Percentiles rank a stretch among this genome's conserved stretches.
Evolutionary conservation across 1,284 basidiomycete genomes (phyloP).

Genomic region (Ceraceosorus guamensis): DNA sequence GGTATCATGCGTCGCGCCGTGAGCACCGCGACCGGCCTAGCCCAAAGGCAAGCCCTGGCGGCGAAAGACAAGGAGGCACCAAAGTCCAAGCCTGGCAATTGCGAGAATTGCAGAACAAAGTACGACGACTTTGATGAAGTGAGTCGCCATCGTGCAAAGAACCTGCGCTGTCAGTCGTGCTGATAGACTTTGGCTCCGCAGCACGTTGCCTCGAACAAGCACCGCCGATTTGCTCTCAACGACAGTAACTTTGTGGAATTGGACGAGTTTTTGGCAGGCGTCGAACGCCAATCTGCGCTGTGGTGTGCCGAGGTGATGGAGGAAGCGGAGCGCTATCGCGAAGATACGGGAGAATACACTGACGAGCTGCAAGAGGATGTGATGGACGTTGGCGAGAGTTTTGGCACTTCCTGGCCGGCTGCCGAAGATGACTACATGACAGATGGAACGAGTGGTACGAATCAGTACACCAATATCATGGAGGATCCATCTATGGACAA

Average conservation of each 20-base stretch:
- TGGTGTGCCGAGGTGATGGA: not conserved
- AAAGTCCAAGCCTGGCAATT: slow-evolving; percentile 81
- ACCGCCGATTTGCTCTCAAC: slow-evolving; percentile 77
- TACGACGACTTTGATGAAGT: slow-evolving; percentile 72
- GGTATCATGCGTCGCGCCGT: slow-evolving; percentile 14
- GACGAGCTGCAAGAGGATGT: not conserved
- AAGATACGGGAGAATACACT: not conserved
- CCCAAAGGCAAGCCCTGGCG: not conserved
- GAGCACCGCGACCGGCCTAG: slow-evolving; percentile 13
- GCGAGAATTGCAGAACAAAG: slow-evolving; percentile 87
- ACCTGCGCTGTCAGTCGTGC: too few species aligned
- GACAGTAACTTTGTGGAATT: slow-evolving; percentile 73
- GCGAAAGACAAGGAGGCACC: slow-evolving; percentile 51
- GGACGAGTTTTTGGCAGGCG: slow-evolving; percentile 68
- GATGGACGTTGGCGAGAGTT: not conserved
- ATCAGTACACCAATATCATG: not conserved
- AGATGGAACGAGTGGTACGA: not conserved
- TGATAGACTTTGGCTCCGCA: slow-evolving; percentile 44
- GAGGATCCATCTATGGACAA: not conserved
- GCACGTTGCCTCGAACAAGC: slow-evolving; percentile 71
- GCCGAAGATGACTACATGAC: not conserved
- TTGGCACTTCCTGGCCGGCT: not conserved
- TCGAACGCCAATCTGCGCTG: slow-evolving; percentile 51
- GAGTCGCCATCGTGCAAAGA: not conserved
- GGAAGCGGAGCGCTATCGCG: not conserved